phyloP scores from a whole-genome alignment of 768 basidiomycete genomes.

The Naganishia antarctica region DNA sequence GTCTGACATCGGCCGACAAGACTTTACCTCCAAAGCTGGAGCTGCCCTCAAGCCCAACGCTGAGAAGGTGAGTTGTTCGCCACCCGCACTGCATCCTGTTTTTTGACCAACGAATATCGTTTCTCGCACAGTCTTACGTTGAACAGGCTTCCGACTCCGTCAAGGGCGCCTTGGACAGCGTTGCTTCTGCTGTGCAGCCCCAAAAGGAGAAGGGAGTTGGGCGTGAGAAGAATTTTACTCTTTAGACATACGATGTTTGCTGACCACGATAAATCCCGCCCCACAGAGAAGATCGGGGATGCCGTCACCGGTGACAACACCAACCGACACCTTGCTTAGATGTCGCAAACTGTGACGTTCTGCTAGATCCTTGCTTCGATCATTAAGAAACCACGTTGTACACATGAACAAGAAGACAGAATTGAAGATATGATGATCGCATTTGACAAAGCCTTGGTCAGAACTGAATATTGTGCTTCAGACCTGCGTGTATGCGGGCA shows the following conservation, averaged over 20 bases:
- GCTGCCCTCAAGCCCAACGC: constrained; percentile 24
- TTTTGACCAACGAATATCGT: too few relatives aligned
- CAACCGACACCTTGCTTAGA: constrained; percentile 24
- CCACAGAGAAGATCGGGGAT: constrained; percentile 25
- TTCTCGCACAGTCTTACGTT: constrained; percentile 7
- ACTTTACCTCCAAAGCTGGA: constrained; percentile 1
- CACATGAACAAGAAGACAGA: too few relatives aligned
- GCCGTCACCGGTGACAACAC: constrained; percentile 27
- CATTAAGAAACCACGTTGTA: too few relatives aligned
- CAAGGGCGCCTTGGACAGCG: constrained; percentile 31
- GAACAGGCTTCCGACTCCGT: constrained; percentile 30
- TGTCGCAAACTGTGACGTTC: too few relatives aligned
- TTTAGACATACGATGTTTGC: not conserved
- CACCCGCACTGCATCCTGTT: too few relatives aligned
- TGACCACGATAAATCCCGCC: not conserved
- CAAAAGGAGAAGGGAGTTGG: constrained; percentile 22
- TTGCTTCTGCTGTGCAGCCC: constrained; percentile 29
- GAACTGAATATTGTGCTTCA: too few relatives aligned
- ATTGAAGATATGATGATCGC: too few relatives aligned
- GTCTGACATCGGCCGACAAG: constrained; percentile 29
- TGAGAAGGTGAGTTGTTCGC: constrained; percentile 22
- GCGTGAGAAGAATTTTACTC: not conserved
- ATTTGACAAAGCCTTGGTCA: too few relatives aligned
- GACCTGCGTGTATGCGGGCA: too few relatives aligned
- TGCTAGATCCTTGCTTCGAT: too few relatives aligned